Percentiles rank a stretch among this genome's conserved stretches.
Evolutionary conservation across 192 early-diverging fungal species (phyloP).

Genomic region (Bifiguratus adelaidae): DNA sequence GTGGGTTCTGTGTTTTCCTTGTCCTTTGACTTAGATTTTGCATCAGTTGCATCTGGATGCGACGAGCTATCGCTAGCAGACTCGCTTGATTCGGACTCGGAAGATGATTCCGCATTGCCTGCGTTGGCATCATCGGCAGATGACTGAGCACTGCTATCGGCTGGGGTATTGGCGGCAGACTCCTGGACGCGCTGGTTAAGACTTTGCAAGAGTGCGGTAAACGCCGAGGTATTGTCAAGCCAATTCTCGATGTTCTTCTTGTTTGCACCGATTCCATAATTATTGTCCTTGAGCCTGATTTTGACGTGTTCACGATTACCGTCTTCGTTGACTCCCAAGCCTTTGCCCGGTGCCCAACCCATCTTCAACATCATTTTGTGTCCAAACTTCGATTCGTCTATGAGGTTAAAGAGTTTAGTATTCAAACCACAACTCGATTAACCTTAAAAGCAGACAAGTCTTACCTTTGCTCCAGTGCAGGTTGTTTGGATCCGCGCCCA

Average conservation of each 20-base stretch:
- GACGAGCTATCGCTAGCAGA: conserved; percentile 23
- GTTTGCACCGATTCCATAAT: conserved; percentile 83
- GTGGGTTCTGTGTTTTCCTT: conserved; percentile 15
- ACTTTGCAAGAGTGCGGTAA: conserved; percentile 66
- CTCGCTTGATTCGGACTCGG: conserved; percentile 12
- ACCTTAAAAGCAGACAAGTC: neutral
- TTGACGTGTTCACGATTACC: conserved; percentile 80
- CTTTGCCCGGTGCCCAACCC: conserved; percentile 93
- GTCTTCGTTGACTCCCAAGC: conserved; percentile 81
- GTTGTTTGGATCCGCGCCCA: conserved; percentile 88
- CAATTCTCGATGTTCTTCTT: conserved; percentile 86
- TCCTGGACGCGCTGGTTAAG: conserved; percentile 50
- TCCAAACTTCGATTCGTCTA: conserved; percentile 80
- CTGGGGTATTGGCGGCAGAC: conserved; percentile 18
- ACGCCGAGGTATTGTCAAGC: conserved; percentile 87
- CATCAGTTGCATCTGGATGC: conserved; percentile 16
- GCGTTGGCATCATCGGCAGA: conserved; percentile 33
- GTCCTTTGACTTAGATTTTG: conserved; percentile 16
- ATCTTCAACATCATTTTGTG: conserved; percentile 88
- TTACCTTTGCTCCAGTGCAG: conserved; percentile 76
- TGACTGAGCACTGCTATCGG: conserved; percentile 21
- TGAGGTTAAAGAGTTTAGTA: conserved; percentile 12
- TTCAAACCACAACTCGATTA: too few relatives aligned
- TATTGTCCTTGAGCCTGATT: conserved; percentile 76
- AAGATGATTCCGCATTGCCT: conserved; percentile 19